phyloP scores from a whole-genome alignment of 106 monocot genomes.

The Cymbidium sinense region DNA sequence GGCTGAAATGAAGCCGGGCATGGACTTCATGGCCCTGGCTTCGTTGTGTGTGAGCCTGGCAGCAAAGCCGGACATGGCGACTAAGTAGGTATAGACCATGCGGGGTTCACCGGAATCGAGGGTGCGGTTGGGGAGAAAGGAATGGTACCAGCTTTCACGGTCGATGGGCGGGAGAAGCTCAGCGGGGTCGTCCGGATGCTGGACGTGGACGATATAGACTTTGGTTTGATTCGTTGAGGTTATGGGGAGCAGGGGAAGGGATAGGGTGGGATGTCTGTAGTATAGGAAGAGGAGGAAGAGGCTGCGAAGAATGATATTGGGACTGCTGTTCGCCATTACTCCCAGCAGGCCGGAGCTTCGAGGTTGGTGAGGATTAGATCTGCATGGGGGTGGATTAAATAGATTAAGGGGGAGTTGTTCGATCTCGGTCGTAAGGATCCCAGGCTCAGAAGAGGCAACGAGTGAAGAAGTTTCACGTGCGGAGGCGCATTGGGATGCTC shows the following conservation, averaged over 20 bases:
- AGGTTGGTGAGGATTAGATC: not conserved
- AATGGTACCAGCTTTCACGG: slow-evolving; percentile 6
- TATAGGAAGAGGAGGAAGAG: not conserved
- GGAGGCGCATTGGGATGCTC: too few species aligned
- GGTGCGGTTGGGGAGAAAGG: slow-evolving; percentile 1
- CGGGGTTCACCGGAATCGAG: not conserved
- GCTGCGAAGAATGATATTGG: not conserved
- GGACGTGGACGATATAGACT: slow-evolving; percentile 6
- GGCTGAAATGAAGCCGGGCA: slow-evolving; percentile 7
- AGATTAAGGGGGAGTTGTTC: too few species aligned
- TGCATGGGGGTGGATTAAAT: too few species aligned
- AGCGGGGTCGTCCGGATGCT: not conserved
- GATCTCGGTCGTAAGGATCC: too few species aligned
- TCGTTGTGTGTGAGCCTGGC: slow-evolving; percentile 15
- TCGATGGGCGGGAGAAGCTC: not conserved
- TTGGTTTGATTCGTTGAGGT: not conserved
- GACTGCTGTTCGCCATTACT: not conserved
- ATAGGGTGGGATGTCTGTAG: not conserved
- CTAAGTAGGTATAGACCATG: slow-evolving; percentile 10
- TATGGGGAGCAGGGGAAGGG: not conserved
- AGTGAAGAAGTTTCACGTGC: too few species aligned
- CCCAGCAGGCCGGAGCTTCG: not conserved
- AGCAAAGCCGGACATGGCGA: slow-evolving; percentile 17
- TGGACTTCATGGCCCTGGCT: not conserved
- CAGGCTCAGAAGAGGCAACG: too few species aligned